A percentile compares a stretch with the other conserved stretches of the same genome.
Evolutionary conservation across 805 yeast genomes (phyloP).

Genomic region (Cyberlindnera mycetangii): DNA sequence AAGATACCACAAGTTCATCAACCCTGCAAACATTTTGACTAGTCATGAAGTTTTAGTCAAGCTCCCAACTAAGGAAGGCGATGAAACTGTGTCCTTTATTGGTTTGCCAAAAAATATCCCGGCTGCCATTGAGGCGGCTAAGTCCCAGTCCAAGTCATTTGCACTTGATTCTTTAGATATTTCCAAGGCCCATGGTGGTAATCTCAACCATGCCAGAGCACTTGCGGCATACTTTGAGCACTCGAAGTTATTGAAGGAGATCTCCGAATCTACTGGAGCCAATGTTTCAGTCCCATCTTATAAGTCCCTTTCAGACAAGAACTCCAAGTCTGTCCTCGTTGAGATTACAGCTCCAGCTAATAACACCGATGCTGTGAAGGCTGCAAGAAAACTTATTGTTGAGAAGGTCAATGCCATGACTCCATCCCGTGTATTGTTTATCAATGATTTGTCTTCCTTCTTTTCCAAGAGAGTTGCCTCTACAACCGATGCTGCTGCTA

Average conservation of each 20-base stretch:
- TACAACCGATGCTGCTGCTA: constrained; percentile 40
- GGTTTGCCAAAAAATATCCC: constrained; percentile 61
- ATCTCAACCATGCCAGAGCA: constrained; percentile 69
- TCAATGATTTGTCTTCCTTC: constrained; percentile 67
- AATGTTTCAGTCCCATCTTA: constrained; percentile 47
- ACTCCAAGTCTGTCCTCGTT: constrained; percentile 46
- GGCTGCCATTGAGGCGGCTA: constrained; percentile 62
- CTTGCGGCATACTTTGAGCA: constrained; percentile 65
- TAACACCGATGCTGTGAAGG: constrained; percentile 49
- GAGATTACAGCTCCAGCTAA: constrained; percentile 56
- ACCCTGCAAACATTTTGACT: constrained; percentile 48
- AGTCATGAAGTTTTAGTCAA: constrained; percentile 55
- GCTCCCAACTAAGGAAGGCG: constrained; percentile 45
- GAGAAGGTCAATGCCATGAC: constrained; percentile 66
- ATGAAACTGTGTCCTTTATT: constrained; percentile 52
- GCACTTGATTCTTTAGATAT: constrained; percentile 72
- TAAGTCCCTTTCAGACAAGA: constrained; percentile 40
- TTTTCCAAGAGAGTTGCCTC: constrained; percentile 45
- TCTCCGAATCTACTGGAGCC: constrained; percentile 42
- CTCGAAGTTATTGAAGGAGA: constrained; percentile 43
- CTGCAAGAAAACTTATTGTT: constrained; percentile 71
- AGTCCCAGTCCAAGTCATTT: constrained; percentile 55
- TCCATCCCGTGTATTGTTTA: constrained; percentile 57
- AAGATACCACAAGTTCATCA: constrained; percentile 66
- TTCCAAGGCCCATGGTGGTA: constrained; percentile 84